Base-by-base conservation (phyloP, 352 stramenopile species). In the Peronospora tabacina region DNA sequence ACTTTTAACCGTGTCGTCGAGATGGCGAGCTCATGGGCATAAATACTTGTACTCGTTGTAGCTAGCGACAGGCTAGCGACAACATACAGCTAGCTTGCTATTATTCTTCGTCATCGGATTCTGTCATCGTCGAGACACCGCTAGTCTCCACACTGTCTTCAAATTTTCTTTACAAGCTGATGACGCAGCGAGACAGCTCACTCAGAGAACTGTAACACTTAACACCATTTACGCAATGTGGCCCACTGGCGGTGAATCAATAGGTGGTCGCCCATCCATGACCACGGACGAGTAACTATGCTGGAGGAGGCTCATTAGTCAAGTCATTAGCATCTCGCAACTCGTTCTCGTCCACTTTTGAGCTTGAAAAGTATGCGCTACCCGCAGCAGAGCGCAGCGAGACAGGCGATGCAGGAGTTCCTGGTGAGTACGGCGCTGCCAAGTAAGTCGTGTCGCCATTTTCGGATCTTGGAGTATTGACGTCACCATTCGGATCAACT, bases 331-430 rank as follows among this genome's bases (percentile, higher is more conserved):
- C 43, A 29, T 68, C 52, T 1, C 51, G 34, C 10, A 44, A 50
- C 40, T 82, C 70, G 5, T 54, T 76, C 16, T 78, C 53, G 17
- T 85, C 73, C 10, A 55, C 44, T 20, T 59, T 46, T 20, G 62
- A 67, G 38, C 43, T 65, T 19, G 75, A 85, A 54, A 68, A 70
- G 47, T 87, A 86, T 24, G 73, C 75, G 39, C 73, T 87, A 22
- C 65, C 66, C 0, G 67, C 63, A 37, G 80, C 73, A 17, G 77
- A 89, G 11, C 75, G 68, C 24, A 69, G 71, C 30, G 75, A 84
- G 38, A 64, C 52, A 7, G 66, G 71, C 17, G 73, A 74, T 33
- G 26, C 48, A 32, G 58, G 53, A 13, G 61, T 67, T 17, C 38
- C 58, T 43, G 64, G 64, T 24, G 64, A 82, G 43, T 72, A 54